phyloP scores from a whole-genome alignment of 2,329 filamentous ascomycete species.

The Penicillium sp. region DNA sequence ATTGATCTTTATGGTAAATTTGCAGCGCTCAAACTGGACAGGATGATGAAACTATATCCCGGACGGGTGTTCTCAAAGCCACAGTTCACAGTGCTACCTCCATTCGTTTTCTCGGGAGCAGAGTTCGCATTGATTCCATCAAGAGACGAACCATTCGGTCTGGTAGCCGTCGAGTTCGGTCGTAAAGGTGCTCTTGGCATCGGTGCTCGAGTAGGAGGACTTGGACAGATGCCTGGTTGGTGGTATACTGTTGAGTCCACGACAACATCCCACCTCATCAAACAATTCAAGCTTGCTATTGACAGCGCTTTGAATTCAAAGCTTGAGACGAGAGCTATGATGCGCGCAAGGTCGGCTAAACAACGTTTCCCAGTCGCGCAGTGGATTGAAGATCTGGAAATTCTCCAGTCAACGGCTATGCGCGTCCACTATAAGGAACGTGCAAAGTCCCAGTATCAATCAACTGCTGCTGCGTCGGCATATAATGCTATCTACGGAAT shows the following conservation, averaged over 20 bases:
- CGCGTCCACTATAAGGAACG: slow-evolving; percentile 53
- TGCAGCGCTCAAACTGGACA: slow-evolving; percentile 63
- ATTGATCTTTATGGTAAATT: slow-evolving; percentile 70
- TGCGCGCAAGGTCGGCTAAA: slow-evolving; percentile 65
- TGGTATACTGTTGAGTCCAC: slow-evolving; percentile 70
- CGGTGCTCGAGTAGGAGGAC: slow-evolving; percentile 64
- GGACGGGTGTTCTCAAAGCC: slow-evolving; percentile 67
- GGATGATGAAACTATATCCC: slow-evolving; percentile 66
- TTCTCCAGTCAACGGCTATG: slow-evolving; percentile 61
- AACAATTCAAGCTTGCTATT: slow-evolving; percentile 66
- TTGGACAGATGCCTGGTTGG: slow-evolving; percentile 71
- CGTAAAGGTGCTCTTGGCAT: slow-evolving; percentile 68
- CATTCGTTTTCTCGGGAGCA: slow-evolving; percentile 66
- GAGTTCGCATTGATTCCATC: slow-evolving; percentile 69
- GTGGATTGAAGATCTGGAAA: slow-evolving; percentile 66
- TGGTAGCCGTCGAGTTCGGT: slow-evolving; percentile 69
- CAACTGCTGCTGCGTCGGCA: slow-evolving; percentile 39
- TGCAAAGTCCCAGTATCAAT: slow-evolving; percentile 31
- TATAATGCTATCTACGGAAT: slow-evolving; percentile 45
- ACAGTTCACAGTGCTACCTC: slow-evolving; percentile 66
- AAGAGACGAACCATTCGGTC: slow-evolving; percentile 67
- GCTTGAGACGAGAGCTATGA: slow-evolving; percentile 56
- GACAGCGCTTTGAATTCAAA: slow-evolving; percentile 61
- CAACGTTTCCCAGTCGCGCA: slow-evolving; percentile 68
- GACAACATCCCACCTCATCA: slow-evolving; percentile 62